A percentile compares a stretch with the other conserved stretches of the same genome.
Evolutionary conservation across 78 protist species (phyloP).

Genomic region (Dictyostelium firmibasis): DNA sequence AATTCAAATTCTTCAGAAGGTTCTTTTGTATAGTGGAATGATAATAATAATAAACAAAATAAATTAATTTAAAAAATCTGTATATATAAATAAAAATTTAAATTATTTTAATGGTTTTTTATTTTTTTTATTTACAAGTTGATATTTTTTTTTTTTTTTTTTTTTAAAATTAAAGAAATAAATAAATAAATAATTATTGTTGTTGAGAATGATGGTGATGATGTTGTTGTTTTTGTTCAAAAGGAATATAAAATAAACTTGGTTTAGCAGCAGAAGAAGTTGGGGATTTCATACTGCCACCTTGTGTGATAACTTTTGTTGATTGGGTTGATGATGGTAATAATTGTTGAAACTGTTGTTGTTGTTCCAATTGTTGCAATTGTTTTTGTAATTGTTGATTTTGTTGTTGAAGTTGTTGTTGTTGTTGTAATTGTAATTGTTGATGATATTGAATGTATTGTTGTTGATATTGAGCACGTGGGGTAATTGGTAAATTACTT

Average conservation of each 20-base stretch:
- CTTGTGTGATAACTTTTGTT: background rate
- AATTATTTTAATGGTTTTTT: background rate
- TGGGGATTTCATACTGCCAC: background rate
- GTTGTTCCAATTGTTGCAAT: slow-evolving; percentile 4
- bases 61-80: background rate
- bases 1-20: background rate
- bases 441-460: background rate
- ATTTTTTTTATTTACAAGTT: background rate
- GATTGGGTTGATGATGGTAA: background rate
- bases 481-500: background rate
- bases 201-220: background rate
- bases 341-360: background rate
- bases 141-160: background rate
- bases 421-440: background rate
- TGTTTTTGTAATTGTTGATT: background rate
- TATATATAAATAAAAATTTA: background rate
- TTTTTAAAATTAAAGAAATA: background rate
- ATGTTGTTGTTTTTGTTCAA: background rate
- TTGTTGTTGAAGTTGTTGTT: slow-evolving; percentile 6
- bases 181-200: background rate
- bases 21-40: background rate
- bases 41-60: background rate
- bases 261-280: slow-evolving; percentile 4
- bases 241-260: slow-evolving; percentile 4
- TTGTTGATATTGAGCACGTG: slow-evolving; percentile 3